phyloP scores from a whole-genome alignment of 2,329 filamentous ascomycete genomes.

The Xylaria sp. region DNA sequence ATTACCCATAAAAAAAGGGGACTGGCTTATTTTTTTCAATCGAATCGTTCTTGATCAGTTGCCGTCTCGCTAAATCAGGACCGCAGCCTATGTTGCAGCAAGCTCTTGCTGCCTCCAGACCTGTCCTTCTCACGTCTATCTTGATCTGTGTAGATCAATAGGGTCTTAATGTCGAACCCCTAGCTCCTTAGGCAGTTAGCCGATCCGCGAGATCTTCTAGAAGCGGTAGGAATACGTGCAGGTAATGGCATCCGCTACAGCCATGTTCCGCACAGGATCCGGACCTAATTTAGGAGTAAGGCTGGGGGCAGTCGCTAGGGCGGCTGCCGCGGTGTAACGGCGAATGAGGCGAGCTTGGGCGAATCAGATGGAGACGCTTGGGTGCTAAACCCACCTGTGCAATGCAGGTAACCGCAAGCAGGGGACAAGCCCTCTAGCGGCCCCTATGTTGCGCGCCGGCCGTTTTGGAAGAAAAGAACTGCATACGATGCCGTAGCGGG shows the following conservation, averaged over 20 bases:
- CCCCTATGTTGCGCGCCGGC: conserved; percentile 45
- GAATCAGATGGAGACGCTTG: conserved; percentile 41
- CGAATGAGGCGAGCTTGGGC: conserved; percentile 50
- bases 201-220: conserved; percentile 47
- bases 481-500: conserved; percentile 20
- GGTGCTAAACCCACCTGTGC: conserved; percentile 39
- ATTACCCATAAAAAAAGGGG: neutral
- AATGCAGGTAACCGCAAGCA: conserved; percentile 48
- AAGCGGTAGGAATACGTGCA: conserved; percentile 42
- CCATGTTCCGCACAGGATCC: conserved; percentile 41
- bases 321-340: conserved; percentile 38
- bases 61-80: conserved; percentile 27
- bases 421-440: conserved; percentile 45
- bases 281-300: conserved; percentile 44
- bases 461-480: conserved; percentile 41
- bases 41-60: conserved; percentile 1
- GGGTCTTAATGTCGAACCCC: conserved; percentile 29
- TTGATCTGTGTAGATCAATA: conserved; percentile 30
- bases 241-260: conserved; percentile 41
- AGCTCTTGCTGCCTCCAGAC: conserved; percentile 8
- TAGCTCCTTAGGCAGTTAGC: conserved; percentile 36
- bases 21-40: conserved; percentile 1
- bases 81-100: conserved; percentile 21
- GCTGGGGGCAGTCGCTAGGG: conserved; percentile 42
- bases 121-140: conserved; percentile 16